These are phyloP conservation scores for Pholiota conissans DNA, from an alignment of 768 basidiomycete genomes.

Conservation along the genomic window DNA sequence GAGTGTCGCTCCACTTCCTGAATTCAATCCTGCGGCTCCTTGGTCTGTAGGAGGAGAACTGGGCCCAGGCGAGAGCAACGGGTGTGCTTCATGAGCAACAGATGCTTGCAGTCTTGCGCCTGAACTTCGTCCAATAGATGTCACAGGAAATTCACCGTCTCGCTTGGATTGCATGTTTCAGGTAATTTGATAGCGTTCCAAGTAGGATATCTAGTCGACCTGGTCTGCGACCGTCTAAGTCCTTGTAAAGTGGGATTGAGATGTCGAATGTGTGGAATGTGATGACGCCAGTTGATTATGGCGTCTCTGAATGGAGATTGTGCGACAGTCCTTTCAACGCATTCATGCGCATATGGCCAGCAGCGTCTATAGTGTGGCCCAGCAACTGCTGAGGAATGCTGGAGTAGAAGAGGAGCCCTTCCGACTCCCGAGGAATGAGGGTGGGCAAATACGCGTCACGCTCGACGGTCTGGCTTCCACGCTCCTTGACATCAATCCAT, in stretches of 20 bases:
- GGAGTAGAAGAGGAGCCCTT: neutral
- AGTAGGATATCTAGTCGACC: too few relatives aligned
- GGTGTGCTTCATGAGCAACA: slow-evolving; percentile 64
- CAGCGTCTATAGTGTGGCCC: neutral
- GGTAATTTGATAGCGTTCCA: too few relatives aligned
- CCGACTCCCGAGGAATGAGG: neutral
- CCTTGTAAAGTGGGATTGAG: neutral
- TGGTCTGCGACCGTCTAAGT: neutral
- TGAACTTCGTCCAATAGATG: slow-evolving; percentile 54
- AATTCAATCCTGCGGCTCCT: slow-evolving; percentile 10
- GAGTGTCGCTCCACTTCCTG: slow-evolving; percentile 9
- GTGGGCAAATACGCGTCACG: neutral
- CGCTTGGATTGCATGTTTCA: slow-evolving; percentile 37
- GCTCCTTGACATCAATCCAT: neutral
- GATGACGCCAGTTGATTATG: neutral
- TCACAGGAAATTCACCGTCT: slow-evolving; percentile 44
- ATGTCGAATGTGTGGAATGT: neutral
- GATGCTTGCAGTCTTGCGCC: slow-evolving; percentile 41
- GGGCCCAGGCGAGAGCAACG: slow-evolving; percentile 52
- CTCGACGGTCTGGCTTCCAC: neutral
- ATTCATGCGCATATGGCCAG: neutral
- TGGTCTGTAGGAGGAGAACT: slow-evolving; percentile 28
- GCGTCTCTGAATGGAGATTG: neutral
- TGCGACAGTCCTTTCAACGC: neutral
- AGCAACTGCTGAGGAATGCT: neutral